Conservation (phyloP, 2,329 filamentous ascomycete genomes). For the Colletotrichum karsti region DNA sequence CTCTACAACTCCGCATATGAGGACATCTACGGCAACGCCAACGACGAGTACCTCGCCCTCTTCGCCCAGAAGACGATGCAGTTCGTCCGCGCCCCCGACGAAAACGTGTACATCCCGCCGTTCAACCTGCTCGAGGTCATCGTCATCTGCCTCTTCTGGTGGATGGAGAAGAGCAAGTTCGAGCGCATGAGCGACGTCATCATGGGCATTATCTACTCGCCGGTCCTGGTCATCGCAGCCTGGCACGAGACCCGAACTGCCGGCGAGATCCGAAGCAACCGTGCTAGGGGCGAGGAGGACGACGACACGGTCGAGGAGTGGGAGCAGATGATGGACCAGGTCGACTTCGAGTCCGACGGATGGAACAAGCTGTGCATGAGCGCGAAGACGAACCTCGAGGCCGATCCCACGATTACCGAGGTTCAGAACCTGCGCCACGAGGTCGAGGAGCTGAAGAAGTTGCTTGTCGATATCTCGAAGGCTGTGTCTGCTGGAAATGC, state of each 20-base stretch:
- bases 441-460: slow-evolving; percentile 62
- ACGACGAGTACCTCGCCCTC: slow-evolving; percentile 93
- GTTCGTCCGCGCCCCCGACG: slow-evolving; percentile 94
- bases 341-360: slow-evolving; percentile 84
- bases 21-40: slow-evolving; percentile 91
- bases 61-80: slow-evolving; percentile 96
- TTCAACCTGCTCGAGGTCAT: slow-evolving; percentile 94
- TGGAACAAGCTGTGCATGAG: slow-evolving; percentile 83
- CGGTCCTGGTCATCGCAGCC: slow-evolving; percentile 82
- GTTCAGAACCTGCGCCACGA: slow-evolving; percentile 66
- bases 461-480: slow-evolving; percentile 46
- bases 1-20: slow-evolving; percentile 97
- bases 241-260: slow-evolving; percentile 74
- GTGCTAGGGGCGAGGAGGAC: slow-evolving; percentile 83
- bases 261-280: slow-evolving; percentile 74
- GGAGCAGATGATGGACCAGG: slow-evolving; percentile 79
- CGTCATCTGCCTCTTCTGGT: slow-evolving; percentile 85
- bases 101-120: slow-evolving; percentile 97
- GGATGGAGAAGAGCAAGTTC: slow-evolving; percentile 80
- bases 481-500: slow-evolving; percentile 24
- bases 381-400: slow-evolving; percentile 84
- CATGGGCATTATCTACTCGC: slow-evolving; percentile 87
- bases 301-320: slow-evolving; percentile 92
- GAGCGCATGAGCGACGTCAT: slow-evolving; percentile 86
- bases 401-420: slow-evolving; percentile 80